Conservation (phyloP, 306 rosid species). For the Calophaca sinica region DNA sequence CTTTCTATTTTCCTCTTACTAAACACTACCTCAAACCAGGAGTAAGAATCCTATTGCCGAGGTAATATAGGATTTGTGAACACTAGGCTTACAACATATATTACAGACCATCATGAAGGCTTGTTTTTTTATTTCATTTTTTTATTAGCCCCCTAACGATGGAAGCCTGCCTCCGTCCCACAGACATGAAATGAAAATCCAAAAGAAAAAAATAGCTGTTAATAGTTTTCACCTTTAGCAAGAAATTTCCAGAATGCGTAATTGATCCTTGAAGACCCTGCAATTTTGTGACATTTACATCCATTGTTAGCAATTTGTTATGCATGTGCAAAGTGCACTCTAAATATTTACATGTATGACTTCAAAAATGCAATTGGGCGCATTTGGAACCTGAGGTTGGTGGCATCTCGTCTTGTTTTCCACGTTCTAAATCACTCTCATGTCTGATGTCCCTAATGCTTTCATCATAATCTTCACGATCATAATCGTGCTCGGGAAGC, state of each 20-base stretch:
- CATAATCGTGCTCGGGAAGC: slow-evolving; percentile 19
- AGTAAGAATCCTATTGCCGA: too few species aligned
- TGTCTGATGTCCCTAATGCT: background rate
- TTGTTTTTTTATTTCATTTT: too few species aligned
- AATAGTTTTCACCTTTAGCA: slow-evolving; percentile 26
- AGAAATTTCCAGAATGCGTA: slow-evolving; percentile 10
- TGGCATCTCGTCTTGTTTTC: background rate
- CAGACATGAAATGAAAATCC: background rate
- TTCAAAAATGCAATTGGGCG: background rate
- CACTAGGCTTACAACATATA: too few species aligned
- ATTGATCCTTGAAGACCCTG: slow-evolving; percentile 37
- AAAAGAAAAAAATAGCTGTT: background rate
- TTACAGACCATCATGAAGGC: too few species aligned
- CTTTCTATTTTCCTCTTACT: too few species aligned
- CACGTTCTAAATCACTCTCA: background rate
- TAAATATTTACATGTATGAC: too few species aligned
- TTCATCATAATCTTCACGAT: background rate
- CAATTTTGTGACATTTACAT: background rate
- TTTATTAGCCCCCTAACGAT: too few species aligned
- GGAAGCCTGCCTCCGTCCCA: too few species aligned
- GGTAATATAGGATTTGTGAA: too few species aligned
- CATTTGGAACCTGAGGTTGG: background rate
- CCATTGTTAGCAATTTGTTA: background rate
- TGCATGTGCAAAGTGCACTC: too few species aligned
- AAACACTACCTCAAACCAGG: too few species aligned